phyloP scores from a whole-genome alignment of 805 yeast species.

The Debaryomyces prosopidis region DNA sequence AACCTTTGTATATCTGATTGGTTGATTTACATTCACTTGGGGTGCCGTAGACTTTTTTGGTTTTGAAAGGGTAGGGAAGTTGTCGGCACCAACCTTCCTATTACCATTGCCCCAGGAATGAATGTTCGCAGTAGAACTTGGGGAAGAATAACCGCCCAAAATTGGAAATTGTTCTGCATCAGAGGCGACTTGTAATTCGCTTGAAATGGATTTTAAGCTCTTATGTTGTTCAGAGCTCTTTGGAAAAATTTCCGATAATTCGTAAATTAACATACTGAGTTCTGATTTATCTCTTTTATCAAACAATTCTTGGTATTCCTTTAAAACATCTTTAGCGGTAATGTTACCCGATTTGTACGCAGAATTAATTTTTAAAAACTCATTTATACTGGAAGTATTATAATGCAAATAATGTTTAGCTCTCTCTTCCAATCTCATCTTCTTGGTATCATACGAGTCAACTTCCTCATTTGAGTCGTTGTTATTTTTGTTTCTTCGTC shows the following conservation, averaged over 20 bases:
- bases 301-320: constrained; percentile 51
- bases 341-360: constrained; percentile 47
- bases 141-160: constrained; percentile 28
- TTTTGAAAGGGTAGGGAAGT: constrained; percentile 35
- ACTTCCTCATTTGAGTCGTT: constrained; percentile 22
- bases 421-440: constrained; percentile 73
- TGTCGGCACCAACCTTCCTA: constrained; percentile 12
- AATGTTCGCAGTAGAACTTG: constrained; percentile 9
- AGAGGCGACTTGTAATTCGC: constrained; percentile 18
- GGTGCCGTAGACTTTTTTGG: constrained; percentile 20
- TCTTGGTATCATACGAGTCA: constrained; percentile 52
- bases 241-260: constrained; percentile 58
- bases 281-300: constrained; percentile 38
- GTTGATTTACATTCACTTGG: constrained; percentile 17
- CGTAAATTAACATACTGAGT: constrained; percentile 56
- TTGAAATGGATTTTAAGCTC: constrained; percentile 28
- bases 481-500: constrained; percentile 15
- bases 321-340: constrained; percentile 48
- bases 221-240: constrained; percentile 43
- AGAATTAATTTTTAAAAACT: constrained; percentile 52
- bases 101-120: constrained; percentile 28
- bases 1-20: constrained; percentile 39
- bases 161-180: constrained; percentile 50
- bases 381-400: constrained; percentile 43
- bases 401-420: constrained; percentile 77